Conservation (phyloP, 306 rosid genomes). For the Quercus robur region DNA sequence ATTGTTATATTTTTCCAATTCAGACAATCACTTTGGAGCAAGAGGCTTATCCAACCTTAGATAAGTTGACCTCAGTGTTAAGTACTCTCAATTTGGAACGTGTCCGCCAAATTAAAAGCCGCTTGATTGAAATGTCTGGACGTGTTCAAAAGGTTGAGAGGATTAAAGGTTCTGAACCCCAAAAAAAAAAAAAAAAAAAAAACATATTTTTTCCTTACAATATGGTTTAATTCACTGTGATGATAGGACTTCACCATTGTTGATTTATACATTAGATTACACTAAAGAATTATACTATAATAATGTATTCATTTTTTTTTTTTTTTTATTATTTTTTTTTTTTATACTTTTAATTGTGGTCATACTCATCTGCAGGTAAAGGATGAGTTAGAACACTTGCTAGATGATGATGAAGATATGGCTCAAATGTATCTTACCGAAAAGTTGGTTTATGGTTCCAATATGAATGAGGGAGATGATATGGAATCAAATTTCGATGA, state of each 20-base stretch:
- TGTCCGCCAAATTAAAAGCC: slow-evolving; percentile 79
- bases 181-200: too few species aligned
- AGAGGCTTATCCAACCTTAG: slow-evolving; percentile 87
- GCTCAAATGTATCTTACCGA: slow-evolving; percentile 83
- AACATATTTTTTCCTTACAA: too few species aligned
- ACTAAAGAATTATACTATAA: background rate
- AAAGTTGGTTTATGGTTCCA: slow-evolving; percentile 41
- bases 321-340: too few species aligned
- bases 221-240: too few species aligned
- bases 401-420: slow-evolving; percentile 85
- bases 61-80: slow-evolving; percentile 69
- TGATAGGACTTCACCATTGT: too few species aligned
- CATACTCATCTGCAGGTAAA: slow-evolving; percentile 38
- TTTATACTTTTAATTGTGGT: background rate
- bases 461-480: slow-evolving; percentile 26
- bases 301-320: too few species aligned
- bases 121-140: slow-evolving; percentile 77
- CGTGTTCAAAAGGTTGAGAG: slow-evolving; percentile 64
- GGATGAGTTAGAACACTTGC: slow-evolving; percentile 71
- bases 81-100: slow-evolving; percentile 76
- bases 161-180: too few species aligned
- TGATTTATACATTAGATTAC: too few species aligned
- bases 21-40: slow-evolving; percentile 68
- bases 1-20: slow-evolving; percentile 10
- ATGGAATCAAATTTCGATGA: slow-evolving; percentile 34